Percentiles rank a stretch among this genome's conserved stretches.
Evolutionary conservation across 257 asterid species (phyloP).

Genomic region (Solanum acaule): DNA sequence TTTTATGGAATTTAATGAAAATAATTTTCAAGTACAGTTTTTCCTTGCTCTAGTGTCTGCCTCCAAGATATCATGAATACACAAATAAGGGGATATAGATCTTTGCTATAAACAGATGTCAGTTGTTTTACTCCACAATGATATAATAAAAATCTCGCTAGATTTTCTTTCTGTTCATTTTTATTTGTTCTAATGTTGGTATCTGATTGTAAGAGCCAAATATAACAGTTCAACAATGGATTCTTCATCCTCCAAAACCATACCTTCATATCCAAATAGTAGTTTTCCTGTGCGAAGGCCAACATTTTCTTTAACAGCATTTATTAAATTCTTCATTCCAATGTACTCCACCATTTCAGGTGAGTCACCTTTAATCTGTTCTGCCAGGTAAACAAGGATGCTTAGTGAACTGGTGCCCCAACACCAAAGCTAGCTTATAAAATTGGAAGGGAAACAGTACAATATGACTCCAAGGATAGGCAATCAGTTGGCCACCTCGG

Average conservation of each 20-base stretch:
- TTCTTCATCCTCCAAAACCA: not conserved
- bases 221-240: not conserved
- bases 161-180: not conserved
- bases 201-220: not conserved
- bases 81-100: not conserved
- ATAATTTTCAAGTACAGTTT: not conserved
- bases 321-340: conserved; percentile 79
- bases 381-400: conserved; percentile 19
- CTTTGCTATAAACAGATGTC: not conserved
- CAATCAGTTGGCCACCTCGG: conserved; percentile 64
- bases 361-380: conserved; percentile 89
- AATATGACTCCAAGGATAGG: conserved; percentile 10
- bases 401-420: not conserved
- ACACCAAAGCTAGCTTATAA: not conserved
- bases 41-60: not conserved
- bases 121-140: not conserved
- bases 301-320: conserved; percentile 57
- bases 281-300: conserved; percentile 73
- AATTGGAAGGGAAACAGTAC: not conserved
- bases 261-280: conserved; percentile 83
- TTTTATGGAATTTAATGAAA: not conserved
- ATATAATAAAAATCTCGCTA: not conserved
- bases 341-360: conserved; percentile 95
- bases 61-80: not conserved
- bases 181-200: not conserved